Evolutionary conservation across 2,329 filamentous ascomycete genomes (phyloP).

Genomic region (Proliferodiscus dingleyae): DNA sequence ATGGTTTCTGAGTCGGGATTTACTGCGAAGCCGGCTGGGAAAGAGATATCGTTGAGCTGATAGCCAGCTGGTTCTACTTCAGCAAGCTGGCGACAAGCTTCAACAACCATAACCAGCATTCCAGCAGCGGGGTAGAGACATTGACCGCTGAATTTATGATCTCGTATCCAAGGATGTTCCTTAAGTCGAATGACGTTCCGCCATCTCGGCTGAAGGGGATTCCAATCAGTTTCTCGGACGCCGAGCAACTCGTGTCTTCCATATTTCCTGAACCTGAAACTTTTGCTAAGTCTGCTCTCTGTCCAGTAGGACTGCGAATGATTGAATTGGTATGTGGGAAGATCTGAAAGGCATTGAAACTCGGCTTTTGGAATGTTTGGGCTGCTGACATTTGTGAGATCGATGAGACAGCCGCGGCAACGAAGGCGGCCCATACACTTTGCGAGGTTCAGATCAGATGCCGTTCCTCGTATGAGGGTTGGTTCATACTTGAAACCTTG

Average conservation of each 20-base stretch:
- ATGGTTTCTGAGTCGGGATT: too few relatives aligned
- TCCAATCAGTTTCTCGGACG: constrained; percentile 13
- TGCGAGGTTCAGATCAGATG: too few relatives aligned
- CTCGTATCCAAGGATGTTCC: constrained; percentile 27
- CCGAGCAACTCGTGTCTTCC: constrained; percentile 22
- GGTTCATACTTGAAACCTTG: constrained; percentile 4
- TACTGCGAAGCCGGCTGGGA: too few relatives aligned
- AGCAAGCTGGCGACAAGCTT: background rate
- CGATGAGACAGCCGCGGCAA: too few relatives aligned
- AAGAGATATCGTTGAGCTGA: too few relatives aligned
- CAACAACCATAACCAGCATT: constrained; percentile 27
- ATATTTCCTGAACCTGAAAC: background rate
- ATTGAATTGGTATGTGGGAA: constrained; percentile 14
- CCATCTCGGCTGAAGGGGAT: constrained; percentile 24
- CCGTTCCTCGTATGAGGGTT: constrained; percentile 27
- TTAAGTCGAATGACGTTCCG: constrained; percentile 22
- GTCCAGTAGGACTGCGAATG: background rate
- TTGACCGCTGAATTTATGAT: constrained; percentile 20
- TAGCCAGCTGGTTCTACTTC: too few relatives aligned
- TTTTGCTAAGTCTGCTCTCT: background rate
- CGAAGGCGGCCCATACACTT: too few relatives aligned
- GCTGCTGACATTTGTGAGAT: too few relatives aligned
- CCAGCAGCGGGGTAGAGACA: constrained; percentile 29
- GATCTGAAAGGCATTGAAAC: too few relatives aligned
- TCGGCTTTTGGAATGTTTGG: too few relatives aligned